phyloP scores from a whole-genome alignment of 371 early-diverging fungal species.

The Fennellomyces sp. region DNA sequence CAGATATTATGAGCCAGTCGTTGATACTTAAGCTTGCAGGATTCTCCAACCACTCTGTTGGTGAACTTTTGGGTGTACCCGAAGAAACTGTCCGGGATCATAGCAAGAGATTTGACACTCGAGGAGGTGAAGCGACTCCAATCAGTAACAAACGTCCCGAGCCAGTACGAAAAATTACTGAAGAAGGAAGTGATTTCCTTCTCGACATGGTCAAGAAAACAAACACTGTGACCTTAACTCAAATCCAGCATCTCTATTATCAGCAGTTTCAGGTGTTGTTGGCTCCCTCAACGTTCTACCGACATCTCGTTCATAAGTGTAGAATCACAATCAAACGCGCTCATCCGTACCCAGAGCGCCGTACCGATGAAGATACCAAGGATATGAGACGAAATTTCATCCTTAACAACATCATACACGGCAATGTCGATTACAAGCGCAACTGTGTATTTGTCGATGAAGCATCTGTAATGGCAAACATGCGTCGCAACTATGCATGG shows the following conservation, averaged over 20 bases:
- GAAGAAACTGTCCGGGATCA: background rate
- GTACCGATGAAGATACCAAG: background rate
- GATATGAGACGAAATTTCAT: background rate
- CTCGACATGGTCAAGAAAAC: background rate
- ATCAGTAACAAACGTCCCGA: background rate
- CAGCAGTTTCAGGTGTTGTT: background rate
- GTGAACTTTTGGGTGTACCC: background rate
- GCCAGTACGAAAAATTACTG: background rate
- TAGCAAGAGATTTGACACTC: background rate
- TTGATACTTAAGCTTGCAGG: background rate
- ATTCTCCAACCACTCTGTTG: background rate
- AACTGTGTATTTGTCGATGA: slow-evolving; percentile 12
- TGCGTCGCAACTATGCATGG: background rate
- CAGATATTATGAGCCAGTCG: background rate
- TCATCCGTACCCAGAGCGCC: background rate
- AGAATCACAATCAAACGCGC: background rate
- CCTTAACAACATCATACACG: background rate
- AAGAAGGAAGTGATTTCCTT: background rate
- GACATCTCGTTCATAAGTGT: background rate
- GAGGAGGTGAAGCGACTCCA: background rate
- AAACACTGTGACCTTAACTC: background rate
- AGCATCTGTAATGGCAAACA: background rate
- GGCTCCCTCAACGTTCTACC: background rate
- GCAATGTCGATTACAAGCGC: background rate
- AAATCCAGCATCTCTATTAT: background rate